Evolutionary conservation across 768 basidiomycete species (phyloP).

Genomic region (Tricholomella constricta): DNA sequence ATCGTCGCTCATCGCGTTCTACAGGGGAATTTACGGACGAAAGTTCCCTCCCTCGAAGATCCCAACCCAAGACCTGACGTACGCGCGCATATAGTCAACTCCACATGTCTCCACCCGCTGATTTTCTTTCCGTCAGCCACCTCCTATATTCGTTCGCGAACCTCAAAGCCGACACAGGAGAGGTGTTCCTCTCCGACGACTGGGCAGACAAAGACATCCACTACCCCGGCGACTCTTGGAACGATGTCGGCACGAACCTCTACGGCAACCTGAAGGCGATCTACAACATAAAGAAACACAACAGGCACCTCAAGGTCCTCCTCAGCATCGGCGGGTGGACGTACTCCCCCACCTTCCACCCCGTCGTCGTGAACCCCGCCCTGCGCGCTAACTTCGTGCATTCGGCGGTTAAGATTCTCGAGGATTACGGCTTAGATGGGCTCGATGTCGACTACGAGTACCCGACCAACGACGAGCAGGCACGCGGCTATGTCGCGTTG

Average conservation of each 20-base stretch:
- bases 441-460: conserved; percentile 95
- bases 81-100: conserved; percentile 27
- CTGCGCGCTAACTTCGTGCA: conserved; percentile 78
- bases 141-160: conserved; percentile 95
- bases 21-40: conserved; percentile 92
- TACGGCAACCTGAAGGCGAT: conserved; percentile 96
- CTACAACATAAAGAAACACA: conserved; percentile 84
- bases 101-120: neutral
- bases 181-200: conserved; percentile 83
- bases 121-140: conserved; percentile 50
- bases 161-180: conserved; percentile 78
- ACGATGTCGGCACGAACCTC: conserved; percentile 85
- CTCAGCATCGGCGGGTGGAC: conserved; percentile 97
- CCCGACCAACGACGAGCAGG: conserved; percentile 76
- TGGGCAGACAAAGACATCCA: conserved; percentile 99
- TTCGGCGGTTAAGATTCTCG: conserved; percentile 75
- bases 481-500: conserved; percentile 81
- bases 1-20: neutral
- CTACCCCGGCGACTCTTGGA: conserved; percentile 94
- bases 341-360: conserved; percentile 85
- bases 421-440: conserved; percentile 93
- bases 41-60: conserved; percentile 88
- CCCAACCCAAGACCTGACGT: conserved; percentile 86
- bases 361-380: conserved; percentile 66
- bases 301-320: conserved; percentile 78